Percentiles rank a stretch among this genome's conserved stretches.
Conservation (phyloP, 495 filamentous ascomycete species). For the Aspergillus ostianus region DNA sequence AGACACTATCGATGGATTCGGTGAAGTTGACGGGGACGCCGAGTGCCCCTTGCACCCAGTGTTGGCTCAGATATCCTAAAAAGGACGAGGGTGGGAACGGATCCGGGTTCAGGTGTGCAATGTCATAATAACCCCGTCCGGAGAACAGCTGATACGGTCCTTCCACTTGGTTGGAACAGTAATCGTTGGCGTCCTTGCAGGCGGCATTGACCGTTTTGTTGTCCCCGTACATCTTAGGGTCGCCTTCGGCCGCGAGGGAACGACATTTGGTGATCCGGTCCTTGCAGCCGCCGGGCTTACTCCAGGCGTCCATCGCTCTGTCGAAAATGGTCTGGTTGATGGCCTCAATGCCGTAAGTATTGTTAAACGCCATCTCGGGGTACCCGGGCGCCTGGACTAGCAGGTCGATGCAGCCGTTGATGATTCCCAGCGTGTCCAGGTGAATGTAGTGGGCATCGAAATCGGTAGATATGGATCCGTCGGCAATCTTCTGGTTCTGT, state of each 20-base stretch:
- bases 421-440: constrained; percentile 49
- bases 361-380: constrained; percentile 66
- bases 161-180: constrained; percentile 42
- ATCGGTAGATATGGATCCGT: constrained; percentile 27
- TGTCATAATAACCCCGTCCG: constrained; percentile 62
- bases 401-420: constrained; percentile 78
- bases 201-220: constrained; percentile 42
- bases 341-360: constrained; percentile 69
- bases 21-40: constrained; percentile 69
- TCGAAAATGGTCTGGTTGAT: constrained; percentile 56
- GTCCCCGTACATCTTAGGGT: constrained; percentile 45
- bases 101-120: constrained; percentile 49
- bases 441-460: constrained; percentile 41
- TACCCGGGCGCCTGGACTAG: constrained; percentile 67
- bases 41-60: constrained; percentile 60
- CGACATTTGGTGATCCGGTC: constrained; percentile 55
- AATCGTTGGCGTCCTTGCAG: constrained; percentile 35
- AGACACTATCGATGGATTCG: constrained; percentile 45
- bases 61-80: constrained; percentile 62
- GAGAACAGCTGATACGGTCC: constrained; percentile 30
- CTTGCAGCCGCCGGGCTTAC: constrained; percentile 57
- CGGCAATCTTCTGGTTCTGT: constrained; percentile 58
- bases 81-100: constrained; percentile 64
- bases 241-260: constrained; percentile 33
- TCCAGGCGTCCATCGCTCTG: constrained; percentile 45